Percentiles rank a stretch among this genome's conserved stretches.
phyloP scores from a whole-genome alignment of 805 yeast species.

The Candida tibetensis region DNA sequence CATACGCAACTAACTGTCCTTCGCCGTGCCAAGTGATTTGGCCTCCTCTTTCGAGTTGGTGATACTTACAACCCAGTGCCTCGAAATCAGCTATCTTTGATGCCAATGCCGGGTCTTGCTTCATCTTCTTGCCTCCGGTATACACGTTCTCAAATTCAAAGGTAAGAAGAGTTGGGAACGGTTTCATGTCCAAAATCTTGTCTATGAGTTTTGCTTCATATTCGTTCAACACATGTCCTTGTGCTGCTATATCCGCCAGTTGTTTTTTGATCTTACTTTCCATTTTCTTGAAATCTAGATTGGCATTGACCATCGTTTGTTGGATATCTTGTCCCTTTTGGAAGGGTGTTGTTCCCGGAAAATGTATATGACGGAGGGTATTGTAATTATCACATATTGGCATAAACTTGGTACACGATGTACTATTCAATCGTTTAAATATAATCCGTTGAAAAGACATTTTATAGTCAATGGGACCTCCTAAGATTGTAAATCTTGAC shows the following conservation, averaged over 20 bases:
- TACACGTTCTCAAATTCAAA: slow-evolving; percentile 85
- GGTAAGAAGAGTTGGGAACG: slow-evolving; percentile 68
- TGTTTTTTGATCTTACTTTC: slow-evolving; percentile 47
- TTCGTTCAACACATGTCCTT: slow-evolving; percentile 42
- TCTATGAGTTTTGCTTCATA: slow-evolving; percentile 46
- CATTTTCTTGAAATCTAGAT: slow-evolving; percentile 54
- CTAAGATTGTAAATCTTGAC: too few species aligned
- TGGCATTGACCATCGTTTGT: slow-evolving; percentile 51
- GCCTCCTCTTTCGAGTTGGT: slow-evolving; percentile 90
- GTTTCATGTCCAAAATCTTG: slow-evolving; percentile 45
- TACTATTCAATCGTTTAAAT: not conserved
- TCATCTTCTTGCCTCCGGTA: slow-evolving; percentile 88
- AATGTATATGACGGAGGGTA: slow-evolving; percentile 40
- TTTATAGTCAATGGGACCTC: too few species aligned
- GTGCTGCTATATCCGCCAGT: slow-evolving; percentile 34
- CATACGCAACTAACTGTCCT: slow-evolving; percentile 87
- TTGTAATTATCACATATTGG: slow-evolving; percentile 34
- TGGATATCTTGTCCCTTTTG: slow-evolving; percentile 55
- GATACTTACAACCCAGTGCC: slow-evolving; percentile 52
- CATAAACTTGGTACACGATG: slow-evolving; percentile 20
- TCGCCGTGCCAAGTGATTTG: slow-evolving; percentile 96
- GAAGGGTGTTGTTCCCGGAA: slow-evolving; percentile 40
- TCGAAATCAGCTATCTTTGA: slow-evolving; percentile 26
- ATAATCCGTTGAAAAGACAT: not conserved
- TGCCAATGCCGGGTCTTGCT: slow-evolving; percentile 41